Evolutionary conservation across 2,329 filamentous ascomycete genomes (phyloP).

Genomic region (Seiridium unicorne): DNA sequence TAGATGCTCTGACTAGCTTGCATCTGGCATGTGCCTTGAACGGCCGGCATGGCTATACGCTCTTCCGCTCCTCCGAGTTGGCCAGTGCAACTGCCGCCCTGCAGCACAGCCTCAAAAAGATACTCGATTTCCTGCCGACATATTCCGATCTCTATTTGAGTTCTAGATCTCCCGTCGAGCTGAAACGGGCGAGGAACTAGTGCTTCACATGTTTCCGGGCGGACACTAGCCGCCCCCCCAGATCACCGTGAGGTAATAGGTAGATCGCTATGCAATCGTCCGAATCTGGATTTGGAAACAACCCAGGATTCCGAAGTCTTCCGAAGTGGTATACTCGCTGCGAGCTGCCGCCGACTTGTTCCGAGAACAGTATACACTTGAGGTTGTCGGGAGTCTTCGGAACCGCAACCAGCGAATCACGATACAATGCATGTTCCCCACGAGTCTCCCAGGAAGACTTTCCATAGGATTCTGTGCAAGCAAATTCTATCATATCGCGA

Average conservation of each 20-base stretch:
- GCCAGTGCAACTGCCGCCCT: background rate
- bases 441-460: too few relatives aligned
- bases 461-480: too few relatives aligned
- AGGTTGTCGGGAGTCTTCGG: background rate
- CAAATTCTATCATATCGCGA: background rate
- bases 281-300: background rate
- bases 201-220: background rate
- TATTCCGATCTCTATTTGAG: background rate
- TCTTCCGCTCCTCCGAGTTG: background rate
- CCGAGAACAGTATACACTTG: background rate
- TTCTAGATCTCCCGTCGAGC: background rate
- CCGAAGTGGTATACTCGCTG: conserved; percentile 5
- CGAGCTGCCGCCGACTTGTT: background rate
- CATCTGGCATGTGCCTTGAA: too few relatives aligned
- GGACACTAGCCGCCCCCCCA: background rate
- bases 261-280: background rate
- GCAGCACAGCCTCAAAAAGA: background rate
- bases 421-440: background rate
- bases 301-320: background rate
- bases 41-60: background rate
- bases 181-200: background rate
- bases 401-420: background rate
- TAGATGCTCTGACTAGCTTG: too few relatives aligned
- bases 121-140: background rate
- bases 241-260: background rate